Evolutionary conservation across 345 rosid species (phyloP).

Genomic region (Nasturtium officinale): DNA sequence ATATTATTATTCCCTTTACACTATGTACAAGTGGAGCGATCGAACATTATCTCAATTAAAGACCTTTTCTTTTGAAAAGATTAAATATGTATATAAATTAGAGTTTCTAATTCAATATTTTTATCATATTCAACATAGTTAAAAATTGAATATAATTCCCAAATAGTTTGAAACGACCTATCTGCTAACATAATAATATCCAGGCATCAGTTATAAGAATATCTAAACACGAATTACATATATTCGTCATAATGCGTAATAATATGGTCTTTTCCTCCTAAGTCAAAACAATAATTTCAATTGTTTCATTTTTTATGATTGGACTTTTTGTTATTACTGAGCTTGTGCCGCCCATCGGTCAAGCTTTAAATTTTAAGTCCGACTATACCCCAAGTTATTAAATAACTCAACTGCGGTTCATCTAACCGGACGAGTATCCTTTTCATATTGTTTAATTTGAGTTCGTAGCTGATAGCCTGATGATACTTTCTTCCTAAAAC

Average conservation of each 20-base stretch:
- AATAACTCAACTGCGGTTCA: conserved; percentile 21
- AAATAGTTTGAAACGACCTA: too few species aligned
- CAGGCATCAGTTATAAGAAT: neutral
- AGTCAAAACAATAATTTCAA: conserved; percentile 24
- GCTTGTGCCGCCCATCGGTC: conserved; percentile 41
- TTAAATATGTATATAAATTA: too few species aligned
- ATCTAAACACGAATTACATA: conserved; percentile 1
- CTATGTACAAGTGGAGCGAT: too few species aligned
- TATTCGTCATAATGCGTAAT: conserved; percentile 16
- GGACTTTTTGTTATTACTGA: conserved; percentile 22
- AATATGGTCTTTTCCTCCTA: conserved; percentile 16
- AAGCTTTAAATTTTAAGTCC: conserved; percentile 4
- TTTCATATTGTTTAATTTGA: neutral
- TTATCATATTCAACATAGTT: too few species aligned
- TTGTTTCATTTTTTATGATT: conserved; percentile 22
- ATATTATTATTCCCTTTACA: too few species aligned
- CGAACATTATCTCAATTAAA: too few species aligned
- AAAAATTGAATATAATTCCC: too few species aligned
- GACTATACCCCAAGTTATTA: neutral
- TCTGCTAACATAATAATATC: neutral
- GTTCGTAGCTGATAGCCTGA: neutral
- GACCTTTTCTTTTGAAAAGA: too few species aligned
- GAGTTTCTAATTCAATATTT: too few species aligned
- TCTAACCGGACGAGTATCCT: neutral
- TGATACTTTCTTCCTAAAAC: neutral